Evolutionary conservation across 1,284 basidiomycete genomes (phyloP), one percentile per base, ranked within the genome.

Genomic region (Lentinula novae-zelandiae): DNA sequence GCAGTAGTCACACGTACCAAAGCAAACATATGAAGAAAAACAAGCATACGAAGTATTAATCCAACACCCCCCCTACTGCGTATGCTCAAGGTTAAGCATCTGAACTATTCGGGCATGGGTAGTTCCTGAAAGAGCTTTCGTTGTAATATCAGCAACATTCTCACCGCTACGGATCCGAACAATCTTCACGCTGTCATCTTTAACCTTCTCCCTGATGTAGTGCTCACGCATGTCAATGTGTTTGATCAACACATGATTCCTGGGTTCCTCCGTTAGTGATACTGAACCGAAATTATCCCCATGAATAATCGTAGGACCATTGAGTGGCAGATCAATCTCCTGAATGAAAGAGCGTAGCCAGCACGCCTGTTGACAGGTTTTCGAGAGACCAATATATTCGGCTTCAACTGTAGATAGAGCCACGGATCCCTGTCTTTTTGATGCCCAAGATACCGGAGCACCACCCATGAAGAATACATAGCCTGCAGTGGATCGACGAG

Each of bases 371-470:
- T 7, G 76, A 69, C 9, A 75, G 65, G 2, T 67, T 65, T 0
- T 34, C 49, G 61, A 76, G 72, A 5, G 54, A 2, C 73, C 72
- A 38, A 76, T 68, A 58, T 75, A 78, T 64, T 78, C 75, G 0
- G 76, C 70, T 54, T 75, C 74, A 0, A 68, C 67, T 1, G 73
- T 71, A 2, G 75, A 78, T 1, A 63, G 42, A 0, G 73, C 65
- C 0, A 72, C 66, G 1, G 65, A 67, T 0, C 58, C 8, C 61
- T 78, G 76, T 9, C 70, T 65, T n/a, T 70, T 68, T 0, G 70
- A 72, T 33, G 63, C 68, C 75, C 73, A 76, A 0, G 69, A 68
- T 2, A 74, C 63, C 0, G 72, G 64, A 36, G 68, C 70, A 1
- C 70, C 68, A 8, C 64, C 70, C 51, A 74, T 67, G 1, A 68